phyloP scores from a whole-genome alignment of 2,329 filamentous ascomycete genomes.

The Aphanocladium album region DNA sequence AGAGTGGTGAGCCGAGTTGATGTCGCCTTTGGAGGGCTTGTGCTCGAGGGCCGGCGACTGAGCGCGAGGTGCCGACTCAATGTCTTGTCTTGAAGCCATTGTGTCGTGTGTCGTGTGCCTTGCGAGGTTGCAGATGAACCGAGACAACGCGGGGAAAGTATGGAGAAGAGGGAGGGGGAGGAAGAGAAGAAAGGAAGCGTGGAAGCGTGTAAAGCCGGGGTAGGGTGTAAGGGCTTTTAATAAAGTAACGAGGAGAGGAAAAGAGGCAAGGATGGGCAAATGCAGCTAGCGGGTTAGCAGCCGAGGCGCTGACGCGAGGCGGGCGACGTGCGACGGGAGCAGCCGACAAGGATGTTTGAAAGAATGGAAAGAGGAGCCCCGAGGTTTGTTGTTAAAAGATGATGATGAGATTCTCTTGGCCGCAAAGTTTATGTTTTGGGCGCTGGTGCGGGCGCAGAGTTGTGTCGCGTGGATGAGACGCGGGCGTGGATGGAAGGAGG shows the following conservation, averaged over 20 bases:
- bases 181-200: neutral
- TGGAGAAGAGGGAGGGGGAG: neutral
- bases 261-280: neutral
- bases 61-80: neutral
- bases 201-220: constrained; percentile 1
- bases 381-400: neutral
- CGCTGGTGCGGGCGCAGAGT: too few relatives aligned
- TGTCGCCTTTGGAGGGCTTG: neutral
- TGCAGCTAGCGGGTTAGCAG: neutral
- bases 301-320: neutral
- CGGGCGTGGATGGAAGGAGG: neutral
- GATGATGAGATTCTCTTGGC: too few relatives aligned
- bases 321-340: neutral
- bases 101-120: too few relatives aligned
- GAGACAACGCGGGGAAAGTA: neutral
- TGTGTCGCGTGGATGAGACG: neutral
- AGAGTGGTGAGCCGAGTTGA: constrained; percentile 1
- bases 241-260: neutral
- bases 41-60: neutral
- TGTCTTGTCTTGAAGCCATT: constrained; percentile 9
- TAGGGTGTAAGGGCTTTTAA: neutral
- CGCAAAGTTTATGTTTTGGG: neutral
- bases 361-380: neutral
- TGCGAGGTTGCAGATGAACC: neutral
- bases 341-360: neutral